Conservation (phyloP, 495 filamentous ascomycete species). For the Polyplosphaeria fusca region DNA sequence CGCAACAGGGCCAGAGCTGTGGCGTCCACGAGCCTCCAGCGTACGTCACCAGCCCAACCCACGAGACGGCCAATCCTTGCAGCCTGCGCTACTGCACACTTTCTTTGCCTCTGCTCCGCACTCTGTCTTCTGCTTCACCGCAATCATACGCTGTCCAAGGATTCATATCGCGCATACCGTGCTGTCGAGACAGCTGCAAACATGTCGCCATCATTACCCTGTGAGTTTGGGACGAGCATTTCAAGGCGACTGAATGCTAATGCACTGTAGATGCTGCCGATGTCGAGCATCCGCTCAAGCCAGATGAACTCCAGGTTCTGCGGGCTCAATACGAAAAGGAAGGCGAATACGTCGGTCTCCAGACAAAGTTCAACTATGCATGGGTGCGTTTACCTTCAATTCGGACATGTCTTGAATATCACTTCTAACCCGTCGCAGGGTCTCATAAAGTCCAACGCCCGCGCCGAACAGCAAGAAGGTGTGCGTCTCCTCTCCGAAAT, state of each 20-base stretch:
- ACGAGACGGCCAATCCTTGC: slow-evolving; percentile 13
- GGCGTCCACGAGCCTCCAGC: slow-evolving; percentile 4
- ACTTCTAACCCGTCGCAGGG: slow-evolving; percentile 54
- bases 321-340: slow-evolving; percentile 94
- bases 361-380: slow-evolving; percentile 99
- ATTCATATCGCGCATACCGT: neutral
- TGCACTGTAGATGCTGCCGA: slow-evolving; percentile 78
- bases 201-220: slow-evolving; percentile 36
- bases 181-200: neutral
- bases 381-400: slow-evolving; percentile 62
- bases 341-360: slow-evolving; percentile 90
- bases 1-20: neutral
- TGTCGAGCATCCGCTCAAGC: slow-evolving; percentile 89
- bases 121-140: neutral
- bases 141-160: too few species aligned
- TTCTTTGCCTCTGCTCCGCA: neutral
- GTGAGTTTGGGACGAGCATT: slow-evolving; percentile 21
- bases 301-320: slow-evolving; percentile 84
- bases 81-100: too few species aligned
- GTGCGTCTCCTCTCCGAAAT: slow-evolving; percentile 94
- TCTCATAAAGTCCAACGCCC: slow-evolving; percentile 83
- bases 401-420: neutral
- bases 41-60: slow-evolving; percentile 19
- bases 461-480: slow-evolving; percentile 88
- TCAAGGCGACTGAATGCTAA: slow-evolving; percentile 28